Percentiles rank a stretch among this genome's conserved stretches.
Conservation (phyloP, 2,329 filamentous ascomycete genomes). For the Cercospora canescens region DNA sequence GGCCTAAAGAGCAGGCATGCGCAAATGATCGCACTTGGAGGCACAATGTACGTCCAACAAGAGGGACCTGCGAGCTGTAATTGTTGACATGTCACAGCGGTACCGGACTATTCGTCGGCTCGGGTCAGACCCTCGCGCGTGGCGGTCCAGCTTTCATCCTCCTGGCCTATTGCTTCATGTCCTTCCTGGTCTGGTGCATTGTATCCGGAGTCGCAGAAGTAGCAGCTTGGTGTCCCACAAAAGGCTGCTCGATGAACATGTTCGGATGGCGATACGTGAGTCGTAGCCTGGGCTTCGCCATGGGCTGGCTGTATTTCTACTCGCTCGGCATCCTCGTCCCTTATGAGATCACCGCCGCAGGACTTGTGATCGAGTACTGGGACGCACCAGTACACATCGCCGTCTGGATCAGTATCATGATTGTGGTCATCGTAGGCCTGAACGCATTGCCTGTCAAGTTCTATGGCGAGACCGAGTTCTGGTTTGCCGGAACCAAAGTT, state of each 20-base stretch:
- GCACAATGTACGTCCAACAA: slow-evolving; percentile 25
- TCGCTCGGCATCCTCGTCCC: slow-evolving; percentile 42
- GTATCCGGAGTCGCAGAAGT: slow-evolving; percentile 57
- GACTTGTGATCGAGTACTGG: slow-evolving; percentile 39
- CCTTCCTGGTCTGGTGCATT: slow-evolving; percentile 43
- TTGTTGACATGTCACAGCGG: slow-evolving; percentile 25
- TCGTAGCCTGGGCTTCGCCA: slow-evolving; percentile 46
- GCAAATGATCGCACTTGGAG: slow-evolving; percentile 38
- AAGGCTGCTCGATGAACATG: slow-evolving; percentile 52
- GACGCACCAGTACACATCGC: slow-evolving; percentile 40
- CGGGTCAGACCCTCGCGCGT: slow-evolving; percentile 38
- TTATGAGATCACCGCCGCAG: slow-evolving; percentile 40
- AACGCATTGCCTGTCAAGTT: slow-evolving; percentile 51
- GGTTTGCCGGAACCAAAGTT: slow-evolving; percentile 49
- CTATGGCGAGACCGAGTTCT: slow-evolving; percentile 51
- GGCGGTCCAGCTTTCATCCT: slow-evolving; percentile 46
- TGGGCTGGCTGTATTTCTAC: slow-evolving; percentile 47
- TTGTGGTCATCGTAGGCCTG: slow-evolving; percentile 43
- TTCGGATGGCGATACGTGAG: slow-evolving; percentile 48
- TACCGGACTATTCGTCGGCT: slow-evolving; percentile 41
- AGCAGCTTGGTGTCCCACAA: slow-evolving; percentile 59
- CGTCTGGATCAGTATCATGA: slow-evolving; percentile 40
- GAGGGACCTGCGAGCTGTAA: background rate
- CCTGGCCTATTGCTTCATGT: slow-evolving; percentile 42
- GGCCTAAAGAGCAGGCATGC: slow-evolving; percentile 42